Percentiles rank a stretch among this genome's conserved stretches.
phyloP scores from a whole-genome alignment of 2,329 filamentous ascomycete genomes.

The Cercospora berteroae region DNA sequence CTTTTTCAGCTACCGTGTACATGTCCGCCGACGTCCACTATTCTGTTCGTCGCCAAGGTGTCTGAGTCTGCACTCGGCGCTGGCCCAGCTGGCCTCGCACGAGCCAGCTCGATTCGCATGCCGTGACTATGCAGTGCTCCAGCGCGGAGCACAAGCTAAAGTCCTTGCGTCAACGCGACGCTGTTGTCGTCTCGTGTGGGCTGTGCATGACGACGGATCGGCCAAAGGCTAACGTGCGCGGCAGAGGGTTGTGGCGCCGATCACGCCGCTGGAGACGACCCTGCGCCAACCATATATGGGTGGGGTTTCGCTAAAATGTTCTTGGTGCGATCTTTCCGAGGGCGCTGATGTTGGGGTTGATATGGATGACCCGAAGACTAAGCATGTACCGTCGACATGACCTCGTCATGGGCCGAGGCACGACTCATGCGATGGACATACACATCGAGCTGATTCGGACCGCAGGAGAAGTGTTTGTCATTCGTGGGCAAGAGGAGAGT shows the following conservation, averaged over 20 bases:
- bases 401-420: slow-evolving; percentile 1
- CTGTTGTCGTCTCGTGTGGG: neutral
- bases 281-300: neutral
- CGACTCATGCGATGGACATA: neutral
- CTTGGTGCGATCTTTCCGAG: neutral
- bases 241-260: slow-evolving; percentile 13
- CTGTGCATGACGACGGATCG: slow-evolving; percentile 15
- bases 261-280: neutral
- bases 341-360: neutral
- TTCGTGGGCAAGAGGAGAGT: neutral
- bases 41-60: neutral
- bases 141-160: neutral
- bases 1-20: neutral
- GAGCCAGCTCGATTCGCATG: neutral
- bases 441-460: neutral
- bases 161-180: neutral
- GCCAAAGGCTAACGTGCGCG: neutral
- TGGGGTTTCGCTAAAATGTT: slow-evolving; percentile 1
- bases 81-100: neutral
- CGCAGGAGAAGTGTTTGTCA: neutral
- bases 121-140: neutral
- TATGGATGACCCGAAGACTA: slow-evolving; percentile 10
- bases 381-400: neutral
- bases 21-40: neutral
- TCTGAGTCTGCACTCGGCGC: neutral